Evolutionary conservation across 176 grass and related monocot genomes (phyloP), one percentile per base, ranked within the genome.

Genomic region (Zea mays): DNA sequence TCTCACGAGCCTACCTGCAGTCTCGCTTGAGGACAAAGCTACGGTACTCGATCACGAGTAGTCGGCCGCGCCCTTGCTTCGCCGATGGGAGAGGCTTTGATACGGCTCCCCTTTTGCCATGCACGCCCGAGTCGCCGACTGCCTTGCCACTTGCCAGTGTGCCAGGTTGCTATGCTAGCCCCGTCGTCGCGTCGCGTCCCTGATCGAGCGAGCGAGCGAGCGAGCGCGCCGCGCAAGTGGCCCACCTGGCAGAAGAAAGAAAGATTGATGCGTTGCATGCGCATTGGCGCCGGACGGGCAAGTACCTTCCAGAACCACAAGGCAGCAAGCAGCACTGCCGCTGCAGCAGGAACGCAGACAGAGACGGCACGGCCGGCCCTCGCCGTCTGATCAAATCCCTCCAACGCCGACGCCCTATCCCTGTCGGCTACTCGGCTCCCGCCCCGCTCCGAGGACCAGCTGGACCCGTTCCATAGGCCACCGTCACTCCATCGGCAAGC

Each of bases 271-370:
- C 42, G 42, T 44, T 39, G 38, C 38, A 39, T 4, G 38, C 3
- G 72, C 54, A 20, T 57, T 57, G 54, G 50, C 65, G 61, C 69
- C 83, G 69, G 83, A 74, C 83, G 77, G 50, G 27, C 11, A 60
- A 42, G 69, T 74, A 60, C 63, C 72, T 81, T 81, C 78, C 56
- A 76, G 71, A 86, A 81, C 54, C 54, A 57, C 17, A 57, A 55
- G 52, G 52, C 52, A 2, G 54, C 17, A 46, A 5, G 83, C 83
- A 39, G 38, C 38, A 39, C 38, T 39, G 38, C 3, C 38, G 38
- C 38, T 39, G 54, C 17, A 46, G 65, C 41, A 16, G 16, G 36
- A 36, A 35, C 69, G 47, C 69, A 41, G 5, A 13, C 46, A 65
- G 8, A 56, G 60, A 20, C 15, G 35, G 7, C 39, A 34, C 40